These are phyloP conservation scores for Akanthomyces lecanii DNA, from an alignment of 2,329 filamentous ascomycete genomes.

Conservation along the genomic window DNA sequence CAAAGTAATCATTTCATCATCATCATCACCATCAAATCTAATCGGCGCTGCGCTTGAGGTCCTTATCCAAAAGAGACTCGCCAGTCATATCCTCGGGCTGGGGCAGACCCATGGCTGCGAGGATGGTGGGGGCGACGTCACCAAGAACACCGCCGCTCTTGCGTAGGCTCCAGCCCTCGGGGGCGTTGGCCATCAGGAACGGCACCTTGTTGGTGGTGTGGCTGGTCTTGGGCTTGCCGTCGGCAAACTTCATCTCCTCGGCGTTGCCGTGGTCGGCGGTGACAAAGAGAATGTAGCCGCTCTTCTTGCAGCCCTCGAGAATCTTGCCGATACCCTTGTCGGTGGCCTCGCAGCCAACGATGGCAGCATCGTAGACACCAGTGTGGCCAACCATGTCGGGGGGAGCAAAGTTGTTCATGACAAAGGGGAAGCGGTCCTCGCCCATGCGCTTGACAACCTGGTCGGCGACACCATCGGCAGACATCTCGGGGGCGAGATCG, in stretches of 20 bases:
- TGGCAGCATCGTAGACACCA: slow-evolving; percentile 91
- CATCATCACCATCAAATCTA: slow-evolving; percentile 19
- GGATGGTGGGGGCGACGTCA: slow-evolving; percentile 91
- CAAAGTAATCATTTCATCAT: slow-evolving; percentile 2
- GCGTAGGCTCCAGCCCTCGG: slow-evolving; percentile 80
- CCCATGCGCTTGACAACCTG: slow-evolving; percentile 84
- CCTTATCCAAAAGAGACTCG: slow-evolving; percentile 74
- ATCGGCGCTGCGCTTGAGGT: slow-evolving; percentile 39
- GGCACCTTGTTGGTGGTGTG: slow-evolving; percentile 98
- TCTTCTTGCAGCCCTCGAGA: slow-evolving; percentile 88
- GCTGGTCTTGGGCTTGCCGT: slow-evolving; percentile 95
- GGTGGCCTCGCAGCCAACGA: slow-evolving; percentile 78
- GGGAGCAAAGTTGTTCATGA: slow-evolving; percentile 99
- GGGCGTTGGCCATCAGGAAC: slow-evolving; percentile 96
- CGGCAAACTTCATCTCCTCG: slow-evolving; percentile 96
- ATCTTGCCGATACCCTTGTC: slow-evolving; percentile 93
- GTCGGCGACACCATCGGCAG: slow-evolving; percentile 80
- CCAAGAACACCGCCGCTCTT: slow-evolving; percentile 86
- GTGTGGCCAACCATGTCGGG: slow-evolving; percentile 99
- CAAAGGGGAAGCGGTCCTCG: slow-evolving; percentile 85
- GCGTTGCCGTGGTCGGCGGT: slow-evolving; percentile 97
- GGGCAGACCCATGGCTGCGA: slow-evolving; percentile 84
- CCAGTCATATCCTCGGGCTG: slow-evolving; percentile 93
- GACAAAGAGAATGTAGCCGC: slow-evolving; percentile 90
- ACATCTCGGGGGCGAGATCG: slow-evolving; percentile 94